These are phyloP conservation scores for Artemisia tridentata DNA, from an alignment of 129 eudicot species.

Conservation along the genomic window DNA sequence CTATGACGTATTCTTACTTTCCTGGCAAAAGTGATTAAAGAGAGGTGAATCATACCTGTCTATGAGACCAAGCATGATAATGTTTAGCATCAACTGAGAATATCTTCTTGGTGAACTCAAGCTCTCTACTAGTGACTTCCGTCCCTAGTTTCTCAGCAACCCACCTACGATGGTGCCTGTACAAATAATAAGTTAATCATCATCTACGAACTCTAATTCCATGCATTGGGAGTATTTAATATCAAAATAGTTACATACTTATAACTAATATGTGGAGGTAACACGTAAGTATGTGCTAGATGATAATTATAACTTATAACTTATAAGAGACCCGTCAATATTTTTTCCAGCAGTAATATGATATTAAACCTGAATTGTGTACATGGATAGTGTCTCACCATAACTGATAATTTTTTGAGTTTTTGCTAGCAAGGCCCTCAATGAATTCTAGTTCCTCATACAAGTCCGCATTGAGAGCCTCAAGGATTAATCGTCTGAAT, in stretches of 20 bases:
- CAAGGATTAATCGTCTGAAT: constrained; percentile 76
- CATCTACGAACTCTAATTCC: constrained; percentile 12
- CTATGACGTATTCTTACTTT: background rate
- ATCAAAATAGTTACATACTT: background rate
- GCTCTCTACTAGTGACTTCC: constrained; percentile 55
- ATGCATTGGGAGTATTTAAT: background rate
- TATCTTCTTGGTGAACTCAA: constrained; percentile 78
- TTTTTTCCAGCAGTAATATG: background rate
- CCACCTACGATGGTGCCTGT: constrained; percentile 99
- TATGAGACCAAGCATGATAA: constrained; percentile 99
- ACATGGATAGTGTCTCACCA: constrained; percentile 52
- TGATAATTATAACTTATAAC: background rate
- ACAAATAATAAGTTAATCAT: constrained; percentile 20
- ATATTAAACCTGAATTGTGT: background rate
- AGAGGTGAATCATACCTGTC: constrained; percentile 60
- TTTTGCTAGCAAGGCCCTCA: constrained; percentile 64
- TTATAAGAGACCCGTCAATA: background rate
- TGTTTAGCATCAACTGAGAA: constrained; percentile 79
- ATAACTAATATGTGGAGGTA: background rate
- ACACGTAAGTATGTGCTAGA: background rate
- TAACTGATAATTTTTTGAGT: constrained; percentile 88
- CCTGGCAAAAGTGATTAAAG: background rate
- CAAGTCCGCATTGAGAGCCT: constrained; percentile 62
- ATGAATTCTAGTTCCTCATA: constrained; percentile 64
- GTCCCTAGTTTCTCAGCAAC: constrained; percentile 88